Base-by-base conservation (phyloP, 805 yeast species). In the Lachancea meyersii region DNA sequence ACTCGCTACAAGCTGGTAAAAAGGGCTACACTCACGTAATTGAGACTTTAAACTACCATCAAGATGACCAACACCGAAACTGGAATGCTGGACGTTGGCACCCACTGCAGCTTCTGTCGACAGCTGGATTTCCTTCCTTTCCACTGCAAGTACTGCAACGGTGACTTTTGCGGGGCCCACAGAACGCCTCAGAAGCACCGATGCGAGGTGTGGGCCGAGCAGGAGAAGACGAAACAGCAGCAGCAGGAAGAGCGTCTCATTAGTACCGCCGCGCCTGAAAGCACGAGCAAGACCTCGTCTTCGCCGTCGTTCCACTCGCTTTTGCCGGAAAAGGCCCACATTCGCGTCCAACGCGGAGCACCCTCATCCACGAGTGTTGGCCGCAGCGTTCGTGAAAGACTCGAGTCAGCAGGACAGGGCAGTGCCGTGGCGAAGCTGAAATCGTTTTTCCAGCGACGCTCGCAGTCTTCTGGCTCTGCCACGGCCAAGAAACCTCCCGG, bases 61-160 rank as follows among this genome's bases (percentile, higher is more conserved):
- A 26, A 26, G 28, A 40, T 27, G 37, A 46, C 46, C 34, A 30
- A 37, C 23, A 37, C 35, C 40, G 64, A 60, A 41, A 53, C 52
- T 3, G 64, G 64, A 6, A 61, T 61, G 64, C 46, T 61, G 13
- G 66, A 61, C 47, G 66, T 60, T n/a, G 66, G 66, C 1, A 57
- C 58, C 22, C 66, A 61, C 38, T 61, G 66, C 44, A 42, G 45
- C 16, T 60, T 48, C 40, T 61, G 66, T 39, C 44, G 58, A 32
- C 58, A 61, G 41, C 21, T 60, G 7, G 66, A 61, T 41, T 61
- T 61, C 38, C 43, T 61, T 23, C 66, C 66, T 5, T 61, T 61
- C 47, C 61, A 58, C 41, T 61, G 66, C 42, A 38, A 47, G 5
- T 45, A 28, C 22, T 61, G 66, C 43, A 40, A 54, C 27, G 48